Conservation (phyloP, 164 flowering plant species). For the Berberis vulgaris region DNA sequence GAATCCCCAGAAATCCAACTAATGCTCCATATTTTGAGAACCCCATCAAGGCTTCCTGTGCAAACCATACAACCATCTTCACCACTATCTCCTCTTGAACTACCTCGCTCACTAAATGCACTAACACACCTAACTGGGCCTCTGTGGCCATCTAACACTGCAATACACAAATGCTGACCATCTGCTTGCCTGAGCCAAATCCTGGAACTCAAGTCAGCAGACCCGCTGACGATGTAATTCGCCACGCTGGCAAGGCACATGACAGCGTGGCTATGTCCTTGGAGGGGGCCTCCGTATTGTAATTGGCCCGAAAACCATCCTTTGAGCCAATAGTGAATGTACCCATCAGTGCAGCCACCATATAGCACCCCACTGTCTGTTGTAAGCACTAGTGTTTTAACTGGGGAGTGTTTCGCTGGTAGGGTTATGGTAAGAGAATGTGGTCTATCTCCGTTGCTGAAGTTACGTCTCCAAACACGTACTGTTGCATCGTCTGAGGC, state of each 20-base stretch:
- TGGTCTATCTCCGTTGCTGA: constrained; percentile 21
- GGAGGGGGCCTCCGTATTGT: constrained; percentile 43
- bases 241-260: constrained; percentile 35
- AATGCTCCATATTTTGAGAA: constrained; percentile 38
- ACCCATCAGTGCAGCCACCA: constrained; percentile 50
- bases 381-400: constrained; percentile 29
- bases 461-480: constrained; percentile 42
- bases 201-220: constrained; percentile 39
- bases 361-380: constrained; percentile 27
- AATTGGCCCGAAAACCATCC: constrained; percentile 42
- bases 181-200: constrained; percentile 35
- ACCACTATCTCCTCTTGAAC: constrained; percentile 1
- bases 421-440: constrained; percentile 38
- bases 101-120: constrained; percentile 8
- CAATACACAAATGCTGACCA: constrained; percentile 28
- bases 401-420: constrained; percentile 40
- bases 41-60: constrained; percentile 45
- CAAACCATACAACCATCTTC: constrained; percentile 33
- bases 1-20: background rate
- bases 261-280: constrained; percentile 47
- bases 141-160: constrained; percentile 39
- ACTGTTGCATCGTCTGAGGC: constrained; percentile 57
- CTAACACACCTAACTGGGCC: constrained; percentile 40
- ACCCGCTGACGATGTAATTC: constrained; percentile 31
- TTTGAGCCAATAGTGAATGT: constrained; percentile 41